A percentile compares a stretch with the other conserved stretches of the same genome.
These are phyloP conservation scores for Amaranthus cruentus DNA, from an alignment of 148 eudicot genomes.

Conservation along the genomic window DNA sequence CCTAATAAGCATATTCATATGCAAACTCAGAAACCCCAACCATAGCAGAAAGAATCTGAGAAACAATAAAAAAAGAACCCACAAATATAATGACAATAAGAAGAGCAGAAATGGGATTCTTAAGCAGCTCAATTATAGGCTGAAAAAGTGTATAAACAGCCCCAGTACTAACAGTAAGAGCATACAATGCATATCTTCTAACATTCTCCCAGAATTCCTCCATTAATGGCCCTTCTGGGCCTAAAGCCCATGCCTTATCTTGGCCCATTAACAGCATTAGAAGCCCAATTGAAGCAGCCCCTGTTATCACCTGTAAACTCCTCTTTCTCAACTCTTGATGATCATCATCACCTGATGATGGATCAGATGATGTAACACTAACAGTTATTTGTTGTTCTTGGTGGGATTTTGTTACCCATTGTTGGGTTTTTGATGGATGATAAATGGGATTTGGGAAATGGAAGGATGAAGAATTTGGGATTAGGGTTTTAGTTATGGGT, in stretches of 20 bases:
- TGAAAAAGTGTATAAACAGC: slow-evolving; percentile 45
- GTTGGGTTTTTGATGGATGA: background rate
- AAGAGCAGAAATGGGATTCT: slow-evolving; percentile 70
- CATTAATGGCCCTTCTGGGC: slow-evolving; percentile 81
- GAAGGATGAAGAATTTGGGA: background rate
- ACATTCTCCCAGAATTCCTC: slow-evolving; percentile 90
- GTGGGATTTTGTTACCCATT: background rate
- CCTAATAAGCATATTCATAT: slow-evolving; percentile 59
- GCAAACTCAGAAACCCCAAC: slow-evolving; percentile 69
- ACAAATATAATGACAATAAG: slow-evolving; percentile 48
- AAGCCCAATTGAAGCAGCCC: slow-evolving; percentile 48
- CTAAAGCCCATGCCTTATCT: slow-evolving; percentile 64
- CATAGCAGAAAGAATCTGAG: slow-evolving; percentile 76
- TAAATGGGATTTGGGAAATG: background rate
- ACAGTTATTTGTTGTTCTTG: background rate
- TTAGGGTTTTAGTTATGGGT: background rate
- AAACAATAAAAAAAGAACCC: slow-evolving; percentile 53
- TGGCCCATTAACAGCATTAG: slow-evolving; percentile 36
- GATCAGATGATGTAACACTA: background rate
- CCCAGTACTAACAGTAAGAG: slow-evolving; percentile 70
- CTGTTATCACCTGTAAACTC: slow-evolving; percentile 26
- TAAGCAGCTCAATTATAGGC: slow-evolving; percentile 58
- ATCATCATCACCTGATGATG: background rate
- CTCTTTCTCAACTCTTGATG: background rate
- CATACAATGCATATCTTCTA: slow-evolving; percentile 74